Evolutionary conservation across 805 yeast species (phyloP).

Genomic region (Metahyphopichia silvanorum): DNA sequence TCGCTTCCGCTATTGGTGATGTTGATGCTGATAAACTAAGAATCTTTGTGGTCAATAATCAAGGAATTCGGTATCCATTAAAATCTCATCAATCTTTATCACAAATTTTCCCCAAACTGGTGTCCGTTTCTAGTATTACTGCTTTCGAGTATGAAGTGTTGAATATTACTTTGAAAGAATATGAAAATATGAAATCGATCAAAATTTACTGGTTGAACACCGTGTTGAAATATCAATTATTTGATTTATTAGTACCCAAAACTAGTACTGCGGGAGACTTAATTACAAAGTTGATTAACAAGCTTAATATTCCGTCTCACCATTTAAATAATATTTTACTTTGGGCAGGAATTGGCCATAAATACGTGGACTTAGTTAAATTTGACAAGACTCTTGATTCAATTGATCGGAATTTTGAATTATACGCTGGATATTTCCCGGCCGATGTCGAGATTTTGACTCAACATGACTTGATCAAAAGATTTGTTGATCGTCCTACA

Average conservation of each 20-base stretch:
- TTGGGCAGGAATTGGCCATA: conserved; percentile 52
- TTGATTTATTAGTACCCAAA: conserved; percentile 68
- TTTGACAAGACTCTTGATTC: conserved; percentile 34
- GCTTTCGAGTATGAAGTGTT: conserved; percentile 72
- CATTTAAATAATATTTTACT: conserved; percentile 46
- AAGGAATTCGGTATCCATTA: conserved; percentile 54
- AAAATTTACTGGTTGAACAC: conserved; percentile 70
- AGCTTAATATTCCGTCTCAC: conserved; percentile 49
- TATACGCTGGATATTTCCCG: conserved; percentile 42
- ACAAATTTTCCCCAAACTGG: conserved; percentile 39
- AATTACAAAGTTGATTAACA: conserved; percentile 52
- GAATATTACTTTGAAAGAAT: conserved; percentile 68
- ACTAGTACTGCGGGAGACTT: conserved; percentile 52
- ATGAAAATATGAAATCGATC: conserved; percentile 70
- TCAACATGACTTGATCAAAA: conserved; percentile 30
- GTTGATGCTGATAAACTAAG: conserved; percentile 62
- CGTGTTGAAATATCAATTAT: conserved; percentile 63
- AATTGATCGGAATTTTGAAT: conserved; percentile 30
- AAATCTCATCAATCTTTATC: conserved; percentile 32
- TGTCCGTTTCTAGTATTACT: conserved; percentile 42
- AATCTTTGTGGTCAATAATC: conserved; percentile 57
- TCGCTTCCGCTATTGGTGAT: conserved; percentile 47
- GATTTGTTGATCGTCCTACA: conserved; percentile 18
- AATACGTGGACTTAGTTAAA: conserved; percentile 33
- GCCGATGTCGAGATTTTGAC: conserved; percentile 38